Conservation (phyloP, 768 basidiomycete genomes). For the Tulasnella sp. region DNA sequence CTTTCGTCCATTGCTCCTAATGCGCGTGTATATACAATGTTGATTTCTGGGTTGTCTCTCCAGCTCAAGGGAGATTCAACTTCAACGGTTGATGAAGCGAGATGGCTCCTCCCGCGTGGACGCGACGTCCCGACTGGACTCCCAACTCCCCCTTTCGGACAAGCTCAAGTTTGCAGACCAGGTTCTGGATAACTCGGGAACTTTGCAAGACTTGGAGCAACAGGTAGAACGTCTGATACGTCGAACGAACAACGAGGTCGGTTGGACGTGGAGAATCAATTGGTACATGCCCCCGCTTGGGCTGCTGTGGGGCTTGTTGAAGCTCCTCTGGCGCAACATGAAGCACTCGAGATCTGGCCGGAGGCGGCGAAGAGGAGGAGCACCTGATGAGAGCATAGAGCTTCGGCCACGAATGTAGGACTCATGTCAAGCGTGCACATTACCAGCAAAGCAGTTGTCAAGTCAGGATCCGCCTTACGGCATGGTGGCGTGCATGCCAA, state of each 20-base stretch:
- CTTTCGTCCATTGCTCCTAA: not conserved
- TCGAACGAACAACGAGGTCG: constrained; percentile 28
- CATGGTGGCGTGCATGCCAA: too few species aligned
- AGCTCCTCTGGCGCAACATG: constrained; percentile 10
- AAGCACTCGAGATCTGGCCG: constrained; percentile 5
- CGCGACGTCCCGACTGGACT: constrained; percentile 59
- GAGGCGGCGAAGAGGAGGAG: not conserved
- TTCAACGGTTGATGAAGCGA: constrained; percentile 68
- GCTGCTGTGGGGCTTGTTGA: constrained; percentile 21
- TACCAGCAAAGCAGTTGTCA: too few species aligned
- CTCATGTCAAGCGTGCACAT: not conserved
- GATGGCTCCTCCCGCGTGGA: constrained; percentile 55
- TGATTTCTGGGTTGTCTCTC: not conserved
- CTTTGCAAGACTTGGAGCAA: constrained; percentile 48
- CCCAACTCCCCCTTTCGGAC: constrained; percentile 67
- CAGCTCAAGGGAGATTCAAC: constrained; percentile 74
- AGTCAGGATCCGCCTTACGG: too few species aligned
- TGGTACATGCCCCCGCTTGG: constrained; percentile 40
- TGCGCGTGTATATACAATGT: not conserved
- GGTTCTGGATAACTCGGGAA: constrained; percentile 83
- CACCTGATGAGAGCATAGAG: not conserved
- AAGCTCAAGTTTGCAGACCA: constrained; percentile 80
- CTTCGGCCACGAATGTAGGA: not conserved
- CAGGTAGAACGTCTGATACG: constrained; percentile 39
- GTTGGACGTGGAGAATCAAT: constrained; percentile 34